Evolutionary conservation across 192 early-diverging fungal species (phyloP).

Genomic region (Borealophlyctis nickersoniae): DNA sequence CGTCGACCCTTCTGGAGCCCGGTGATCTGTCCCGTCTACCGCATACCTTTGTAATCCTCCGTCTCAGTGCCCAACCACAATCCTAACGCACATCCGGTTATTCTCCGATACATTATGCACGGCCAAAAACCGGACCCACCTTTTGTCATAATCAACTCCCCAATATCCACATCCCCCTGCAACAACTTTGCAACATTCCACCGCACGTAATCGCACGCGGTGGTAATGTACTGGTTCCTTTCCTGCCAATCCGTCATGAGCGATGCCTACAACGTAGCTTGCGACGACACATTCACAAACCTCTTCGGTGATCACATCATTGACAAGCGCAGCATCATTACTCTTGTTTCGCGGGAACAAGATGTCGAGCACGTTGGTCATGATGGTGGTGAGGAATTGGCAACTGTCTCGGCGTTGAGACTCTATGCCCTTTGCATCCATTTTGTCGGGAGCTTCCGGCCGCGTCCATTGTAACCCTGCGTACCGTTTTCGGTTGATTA

Average conservation of each 20-base stretch:
- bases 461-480: constrained; percentile 7
- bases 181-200: not conserved
- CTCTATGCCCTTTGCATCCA: constrained; percentile 8
- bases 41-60: not conserved
- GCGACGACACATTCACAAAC: too few species aligned
- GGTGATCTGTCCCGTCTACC: not conserved
- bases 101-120: not conserved
- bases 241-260: too few species aligned
- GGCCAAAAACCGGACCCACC: not conserved
- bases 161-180: not conserved
- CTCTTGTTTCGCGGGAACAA: not conserved
- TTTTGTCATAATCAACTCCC: not conserved
- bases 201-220: not conserved
- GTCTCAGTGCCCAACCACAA: not conserved
- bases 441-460: not conserved
- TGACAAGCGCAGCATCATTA: too few species aligned
- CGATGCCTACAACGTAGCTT: too few species aligned
- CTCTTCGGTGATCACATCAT: too few species aligned
- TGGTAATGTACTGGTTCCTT: not conserved
- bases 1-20: not conserved
- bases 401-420: constrained; percentile 2
- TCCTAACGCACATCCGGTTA: not conserved
- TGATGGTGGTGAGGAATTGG: not conserved
- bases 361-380: not conserved
- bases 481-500: constrained; percentile 8